Percentiles rank a stretch among this genome's conserved stretches.
Evolutionary conservation across 2,329 filamentous ascomycete genomes (phyloP).

Genomic region (Colletotrichum tabaci): DNA sequence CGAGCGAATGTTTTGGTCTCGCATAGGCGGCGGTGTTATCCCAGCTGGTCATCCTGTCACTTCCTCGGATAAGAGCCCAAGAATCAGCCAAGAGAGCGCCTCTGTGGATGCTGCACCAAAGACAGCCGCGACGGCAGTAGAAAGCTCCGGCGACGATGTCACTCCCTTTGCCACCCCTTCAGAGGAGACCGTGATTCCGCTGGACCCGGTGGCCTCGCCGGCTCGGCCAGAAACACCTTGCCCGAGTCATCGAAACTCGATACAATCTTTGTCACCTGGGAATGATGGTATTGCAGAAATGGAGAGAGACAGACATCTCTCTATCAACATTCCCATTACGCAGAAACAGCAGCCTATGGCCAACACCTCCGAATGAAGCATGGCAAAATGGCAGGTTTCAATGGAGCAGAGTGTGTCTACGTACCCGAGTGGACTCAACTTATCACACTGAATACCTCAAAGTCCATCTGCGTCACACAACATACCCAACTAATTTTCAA

Average conservation of each 20-base stretch:
- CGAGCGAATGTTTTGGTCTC: slow-evolving; percentile 97
- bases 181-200: neutral
- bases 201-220: neutral
- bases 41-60: slow-evolving; percentile 65
- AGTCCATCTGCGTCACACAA: neutral
- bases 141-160: neutral
- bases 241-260: slow-evolving; percentile 16
- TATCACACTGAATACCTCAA: neutral
- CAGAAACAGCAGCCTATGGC: neutral
- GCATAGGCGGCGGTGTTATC: slow-evolving; percentile 91
- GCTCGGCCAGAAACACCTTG: slow-evolving; percentile 30
- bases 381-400: no score
- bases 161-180: slow-evolving; percentile 10
- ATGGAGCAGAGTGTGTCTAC: neutral
- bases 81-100: slow-evolving; percentile 42
- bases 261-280: slow-evolving; percentile 17
- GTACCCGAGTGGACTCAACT: neutral
- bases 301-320: slow-evolving; percentile 28
- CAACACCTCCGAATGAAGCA: neutral
- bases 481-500: slow-evolving; percentile 32
- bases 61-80: slow-evolving; percentile 41
- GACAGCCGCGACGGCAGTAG: neutral
- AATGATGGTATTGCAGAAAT: neutral
- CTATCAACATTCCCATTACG: slow-evolving; percentile 20
- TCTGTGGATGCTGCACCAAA: neutral